Conservation (phyloP, 164 flowering plant species). For the Santalum album region DNA sequence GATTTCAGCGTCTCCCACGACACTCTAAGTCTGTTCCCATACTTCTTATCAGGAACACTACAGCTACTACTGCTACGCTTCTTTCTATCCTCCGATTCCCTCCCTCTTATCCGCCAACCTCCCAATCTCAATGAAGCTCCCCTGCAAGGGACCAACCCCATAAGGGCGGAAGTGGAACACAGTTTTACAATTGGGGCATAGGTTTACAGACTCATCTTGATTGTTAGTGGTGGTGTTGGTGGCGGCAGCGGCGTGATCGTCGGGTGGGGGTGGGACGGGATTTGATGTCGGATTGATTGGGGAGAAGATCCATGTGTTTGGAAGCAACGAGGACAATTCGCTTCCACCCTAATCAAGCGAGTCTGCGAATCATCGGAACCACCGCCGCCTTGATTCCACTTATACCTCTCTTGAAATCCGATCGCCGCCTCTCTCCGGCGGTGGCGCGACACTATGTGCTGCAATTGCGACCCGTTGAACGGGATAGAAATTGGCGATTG, state of each 20-base stretch:
- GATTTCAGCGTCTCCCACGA: conserved; percentile 71
- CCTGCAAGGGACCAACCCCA: conserved; percentile 60
- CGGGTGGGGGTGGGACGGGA: conserved; percentile 5
- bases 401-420: conserved; percentile 58
- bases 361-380: conserved; percentile 23
- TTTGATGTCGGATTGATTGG: conserved; percentile 39
- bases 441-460: conserved; percentile 16
- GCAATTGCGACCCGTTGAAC: conserved; percentile 12
- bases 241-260: not conserved
- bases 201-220: conserved; percentile 46
- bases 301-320: conserved; percentile 59
- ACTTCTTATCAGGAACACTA: conserved; percentile 1
- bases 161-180: conserved; percentile 64
- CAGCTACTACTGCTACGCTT: not conserved
- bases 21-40: conserved; percentile 28
- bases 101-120: conserved; percentile 13
- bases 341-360: conserved; percentile 63
- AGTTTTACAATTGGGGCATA: conserved; percentile 87
- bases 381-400: conserved; percentile 48
- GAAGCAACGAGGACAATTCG: conserved; percentile 83
- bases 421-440: conserved; percentile 22
- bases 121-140: conserved; percentile 78
- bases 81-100: not conserved
- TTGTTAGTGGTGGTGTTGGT: not conserved
- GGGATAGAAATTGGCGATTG: conserved; percentile 26